A percentile compares a stretch with the other conserved stretches of the same genome.
These are phyloP conservation scores for Naganishia sp. DNA, from an alignment of 1,284 basidiomycete species.

Conservation along the genomic window DNA sequence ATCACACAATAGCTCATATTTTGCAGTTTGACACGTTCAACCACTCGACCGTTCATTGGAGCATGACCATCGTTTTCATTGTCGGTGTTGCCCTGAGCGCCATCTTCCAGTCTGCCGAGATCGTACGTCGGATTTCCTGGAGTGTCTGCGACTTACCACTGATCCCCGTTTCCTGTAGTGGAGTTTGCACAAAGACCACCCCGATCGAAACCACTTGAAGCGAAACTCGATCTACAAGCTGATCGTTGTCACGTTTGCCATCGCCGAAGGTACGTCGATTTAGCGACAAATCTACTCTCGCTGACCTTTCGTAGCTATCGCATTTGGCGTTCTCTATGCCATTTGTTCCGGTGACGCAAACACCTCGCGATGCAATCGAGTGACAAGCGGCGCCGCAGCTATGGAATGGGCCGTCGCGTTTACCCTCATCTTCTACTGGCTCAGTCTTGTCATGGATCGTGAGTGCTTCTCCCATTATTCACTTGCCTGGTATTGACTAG, in stretches of 20 bases:
- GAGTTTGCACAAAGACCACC: constrained; percentile 54
- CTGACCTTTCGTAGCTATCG: constrained; percentile 46
- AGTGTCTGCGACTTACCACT: neutral
- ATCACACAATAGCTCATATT: neutral
- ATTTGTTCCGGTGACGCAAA: constrained; percentile 30
- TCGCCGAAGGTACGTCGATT: constrained; percentile 39
- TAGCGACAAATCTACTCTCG: neutral
- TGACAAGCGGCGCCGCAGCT: constrained; percentile 55
- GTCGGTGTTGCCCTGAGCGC: constrained; percentile 56
- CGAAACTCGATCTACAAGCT: constrained; percentile 57
- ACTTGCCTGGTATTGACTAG: neutral
- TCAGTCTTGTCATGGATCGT: constrained; percentile 46
- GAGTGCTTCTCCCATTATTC: neutral
- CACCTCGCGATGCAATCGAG: constrained; percentile 49
- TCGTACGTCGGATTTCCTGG: constrained; percentile 43
- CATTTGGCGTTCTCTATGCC: constrained; percentile 55
- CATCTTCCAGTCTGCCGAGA: constrained; percentile 56
- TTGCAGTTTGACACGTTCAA: constrained; percentile 52
- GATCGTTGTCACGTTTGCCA: constrained; percentile 53
- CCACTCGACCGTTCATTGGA: constrained; percentile 57
- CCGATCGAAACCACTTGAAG: constrained; percentile 52
- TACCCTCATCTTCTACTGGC: constrained; percentile 53
- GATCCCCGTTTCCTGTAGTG: constrained; percentile 37
- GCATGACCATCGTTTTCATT: constrained; percentile 57
- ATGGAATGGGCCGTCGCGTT: constrained; percentile 55